Conservation (phyloP, 2,329 filamentous ascomycete genomes). For the Fusarium nurragi region DNA sequence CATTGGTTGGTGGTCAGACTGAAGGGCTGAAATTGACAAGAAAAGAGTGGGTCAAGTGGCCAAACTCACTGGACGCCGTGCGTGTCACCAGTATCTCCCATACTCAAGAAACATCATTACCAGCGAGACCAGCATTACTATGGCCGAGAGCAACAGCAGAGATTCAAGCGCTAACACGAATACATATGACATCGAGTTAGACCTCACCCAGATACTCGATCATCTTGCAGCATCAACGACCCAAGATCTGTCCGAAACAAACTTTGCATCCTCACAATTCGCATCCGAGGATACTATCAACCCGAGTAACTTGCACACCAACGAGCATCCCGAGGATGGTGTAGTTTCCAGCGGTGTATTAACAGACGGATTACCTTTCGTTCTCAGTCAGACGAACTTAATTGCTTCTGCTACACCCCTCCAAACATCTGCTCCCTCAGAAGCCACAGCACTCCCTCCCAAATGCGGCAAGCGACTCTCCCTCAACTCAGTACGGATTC, state of each 20-base stretch:
- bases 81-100: neutral
- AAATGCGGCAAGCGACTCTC: conserved; percentile 34
- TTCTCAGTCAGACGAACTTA: neutral
- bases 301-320: neutral
- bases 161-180: too few species aligned
- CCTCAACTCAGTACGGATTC: conserved; percentile 16
- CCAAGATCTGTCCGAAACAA: neutral
- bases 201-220: neutral
- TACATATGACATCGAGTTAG: too few species aligned
- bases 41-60: conserved; percentile 6
- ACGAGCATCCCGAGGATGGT: neutral
- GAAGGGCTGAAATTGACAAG: conserved; percentile 25
- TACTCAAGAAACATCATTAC: neutral
- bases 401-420: neutral
- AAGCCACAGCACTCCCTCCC: neutral
- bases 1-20: neutral
- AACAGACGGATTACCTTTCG: neutral
- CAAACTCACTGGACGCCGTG: neutral
- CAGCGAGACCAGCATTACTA: rapidly evolving
- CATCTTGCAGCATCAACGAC: neutral
- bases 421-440: neutral
- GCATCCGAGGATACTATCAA: neutral
- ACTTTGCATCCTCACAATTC: neutral
- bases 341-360: neutral
- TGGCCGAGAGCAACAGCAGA: neutral